These are phyloP conservation scores for Suhomyces kilbournensis DNA, from an alignment of 805 yeast species.

Conservation along the genomic window DNA sequence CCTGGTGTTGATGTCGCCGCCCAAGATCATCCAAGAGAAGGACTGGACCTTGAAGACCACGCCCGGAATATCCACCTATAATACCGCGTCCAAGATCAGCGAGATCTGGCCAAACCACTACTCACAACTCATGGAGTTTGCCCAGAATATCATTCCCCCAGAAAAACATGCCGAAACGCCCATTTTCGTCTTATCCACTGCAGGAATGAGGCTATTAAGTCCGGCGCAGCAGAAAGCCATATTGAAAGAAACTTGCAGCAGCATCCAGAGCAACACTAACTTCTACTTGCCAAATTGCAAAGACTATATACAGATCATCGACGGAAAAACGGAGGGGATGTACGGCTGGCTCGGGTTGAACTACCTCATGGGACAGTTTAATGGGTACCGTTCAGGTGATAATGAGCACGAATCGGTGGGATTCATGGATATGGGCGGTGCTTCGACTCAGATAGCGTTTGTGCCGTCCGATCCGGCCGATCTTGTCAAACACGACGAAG, in stretches of 20 bases:
- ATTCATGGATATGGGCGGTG: conserved; percentile 99
- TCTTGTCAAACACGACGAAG: conserved; percentile 63
- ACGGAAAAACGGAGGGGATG: conserved; percentile 91
- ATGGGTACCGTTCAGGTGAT: conserved; percentile 40
- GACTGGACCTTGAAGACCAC: conserved; percentile 69
- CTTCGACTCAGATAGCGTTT: conserved; percentile 94
- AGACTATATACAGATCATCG: conserved; percentile 78
- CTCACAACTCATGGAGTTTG: conserved; percentile 60
- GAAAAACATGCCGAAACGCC: conserved; percentile 68
- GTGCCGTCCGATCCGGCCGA: conserved; percentile 70
- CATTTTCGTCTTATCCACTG: conserved; percentile 88
- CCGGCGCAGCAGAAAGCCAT: conserved; percentile 50
- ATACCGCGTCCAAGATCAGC: conserved; percentile 37
- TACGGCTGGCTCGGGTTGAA: conserved; percentile 95
- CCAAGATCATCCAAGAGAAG: conserved; percentile 58
- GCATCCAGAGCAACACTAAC: conserved; percentile 50
- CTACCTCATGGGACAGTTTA: conserved; percentile 68
- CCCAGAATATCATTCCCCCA: conserved; percentile 66
- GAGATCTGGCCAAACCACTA: conserved; percentile 73
- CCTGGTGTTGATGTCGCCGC: conserved; percentile 53
- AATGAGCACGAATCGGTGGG: conserved; percentile 65
- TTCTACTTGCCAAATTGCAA: conserved; percentile 61
- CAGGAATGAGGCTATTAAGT: conserved; percentile 87
- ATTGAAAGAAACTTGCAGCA: conserved; percentile 57
- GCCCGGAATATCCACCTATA: conserved; percentile 81